Percentiles rank a stretch among this genome's conserved stretches.
Conservation (phyloP, 257 asterid genomes). For the Craterostigma plantagineum region DNA sequence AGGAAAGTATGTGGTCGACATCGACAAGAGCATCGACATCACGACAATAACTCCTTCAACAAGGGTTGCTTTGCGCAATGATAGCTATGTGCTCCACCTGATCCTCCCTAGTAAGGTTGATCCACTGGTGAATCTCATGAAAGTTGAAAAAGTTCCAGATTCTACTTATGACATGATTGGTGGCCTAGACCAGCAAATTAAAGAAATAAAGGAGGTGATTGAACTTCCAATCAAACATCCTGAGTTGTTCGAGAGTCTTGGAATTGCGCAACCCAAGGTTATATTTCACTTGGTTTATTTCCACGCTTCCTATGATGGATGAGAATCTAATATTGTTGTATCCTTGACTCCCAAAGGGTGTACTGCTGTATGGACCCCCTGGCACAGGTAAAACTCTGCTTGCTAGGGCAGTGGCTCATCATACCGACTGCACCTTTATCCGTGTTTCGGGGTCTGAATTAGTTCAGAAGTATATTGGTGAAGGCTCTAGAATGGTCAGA, state of each 20-base stretch:
- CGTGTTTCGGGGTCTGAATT: constrained; percentile 49
- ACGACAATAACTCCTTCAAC: constrained; percentile 89
- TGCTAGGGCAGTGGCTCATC: constrained; percentile 58
- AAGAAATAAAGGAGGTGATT: constrained; percentile 88
- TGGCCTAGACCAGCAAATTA: constrained; percentile 92
- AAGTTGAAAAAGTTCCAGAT: constrained; percentile 95
- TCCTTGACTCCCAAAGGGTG: constrained; percentile 26
- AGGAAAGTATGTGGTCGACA: constrained; percentile 81
- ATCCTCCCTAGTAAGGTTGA: constrained; percentile 87
- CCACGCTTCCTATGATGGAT: neutral
- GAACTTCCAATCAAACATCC: constrained; percentile 60
- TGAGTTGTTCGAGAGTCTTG: constrained; percentile 46
- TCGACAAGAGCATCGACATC: constrained; percentile 78
- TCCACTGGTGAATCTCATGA: constrained; percentile 90
- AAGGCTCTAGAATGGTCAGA: constrained; percentile 84
- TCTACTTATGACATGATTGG: constrained; percentile 99
- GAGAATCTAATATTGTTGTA: constrained; percentile 3
- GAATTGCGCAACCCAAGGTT: constrained; percentile 72
- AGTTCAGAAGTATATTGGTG: constrained; percentile 41
- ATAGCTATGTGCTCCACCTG: constrained; percentile 90
- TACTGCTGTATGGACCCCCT: constrained; percentile 50
- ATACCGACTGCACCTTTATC: constrained; percentile 43
- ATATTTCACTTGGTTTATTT: neutral
- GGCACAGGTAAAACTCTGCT: constrained; percentile 52
- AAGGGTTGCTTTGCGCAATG: constrained; percentile 89